These are phyloP conservation scores for Draba incana DNA, from an alignment of 345 rosid genomes.

Conservation along the genomic window DNA sequence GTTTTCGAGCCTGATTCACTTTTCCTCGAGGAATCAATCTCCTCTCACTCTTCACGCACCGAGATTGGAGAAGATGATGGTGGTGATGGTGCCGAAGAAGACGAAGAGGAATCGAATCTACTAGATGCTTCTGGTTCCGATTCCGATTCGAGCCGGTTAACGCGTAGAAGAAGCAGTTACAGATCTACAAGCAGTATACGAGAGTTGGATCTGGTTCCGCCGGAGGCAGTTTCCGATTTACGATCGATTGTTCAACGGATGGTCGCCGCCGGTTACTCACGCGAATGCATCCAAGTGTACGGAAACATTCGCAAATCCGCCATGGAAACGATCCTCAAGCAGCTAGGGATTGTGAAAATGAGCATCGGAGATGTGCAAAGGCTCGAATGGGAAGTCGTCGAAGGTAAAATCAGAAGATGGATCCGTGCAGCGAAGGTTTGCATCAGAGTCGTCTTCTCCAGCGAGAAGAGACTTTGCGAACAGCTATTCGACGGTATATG, in stretches of 20 bases:
- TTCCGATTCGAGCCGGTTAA: constrained; percentile 41
- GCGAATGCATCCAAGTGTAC: constrained; percentile 55
- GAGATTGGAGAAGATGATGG: constrained; percentile 44
- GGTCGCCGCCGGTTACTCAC: constrained; percentile 42
- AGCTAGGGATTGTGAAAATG: constrained; percentile 75
- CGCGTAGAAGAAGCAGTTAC: constrained; percentile 41
- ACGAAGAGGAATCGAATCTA: constrained; percentile 18
- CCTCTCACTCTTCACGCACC: constrained; percentile 35
- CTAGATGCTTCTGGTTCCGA: constrained; percentile 36
- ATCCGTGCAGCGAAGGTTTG: constrained; percentile 83
- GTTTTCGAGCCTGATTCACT: constrained; percentile 65
- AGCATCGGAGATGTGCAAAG: constrained; percentile 89
- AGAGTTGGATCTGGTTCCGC: constrained; percentile 42
- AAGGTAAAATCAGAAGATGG: constrained; percentile 80
- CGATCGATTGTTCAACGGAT: constrained; percentile 41
- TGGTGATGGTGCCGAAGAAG: background rate
- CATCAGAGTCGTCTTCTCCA: constrained; percentile 73
- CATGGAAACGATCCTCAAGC: constrained; percentile 63
- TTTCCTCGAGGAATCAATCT: constrained; percentile 40
- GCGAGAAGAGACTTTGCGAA: constrained; percentile 84
- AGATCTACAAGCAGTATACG: constrained; percentile 46
- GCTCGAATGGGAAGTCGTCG: constrained; percentile 76
- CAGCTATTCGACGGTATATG: constrained; percentile 59
- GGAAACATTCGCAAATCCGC: constrained; percentile 81
- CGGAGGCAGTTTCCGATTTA: constrained; percentile 38